Conservation (phyloP, 1,284 basidiomycete genomes). For the Taiwanofungus camphoratus region DNA sequence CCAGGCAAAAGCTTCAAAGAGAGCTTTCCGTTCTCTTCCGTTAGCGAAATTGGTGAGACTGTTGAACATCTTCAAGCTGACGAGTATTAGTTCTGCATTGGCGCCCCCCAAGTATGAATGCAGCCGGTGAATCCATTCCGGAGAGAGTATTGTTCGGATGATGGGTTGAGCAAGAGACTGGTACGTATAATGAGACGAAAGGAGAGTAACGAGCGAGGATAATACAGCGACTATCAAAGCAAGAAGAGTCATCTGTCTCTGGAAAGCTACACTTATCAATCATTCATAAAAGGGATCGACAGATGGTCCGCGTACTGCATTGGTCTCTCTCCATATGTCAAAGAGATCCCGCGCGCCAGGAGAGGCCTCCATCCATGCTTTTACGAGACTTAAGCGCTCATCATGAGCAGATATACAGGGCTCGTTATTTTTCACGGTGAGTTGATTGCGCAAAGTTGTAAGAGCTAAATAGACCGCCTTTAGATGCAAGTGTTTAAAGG, state of each 20-base stretch:
- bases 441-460: conserved; percentile 43
- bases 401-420: conserved; percentile 45
- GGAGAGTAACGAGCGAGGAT: conserved; percentile 48
- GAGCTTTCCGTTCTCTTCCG: conserved; percentile 52
- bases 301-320: conserved; percentile 35
- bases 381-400: conserved; percentile 49
- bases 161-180: conserved; percentile 57
- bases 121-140: conserved; percentile 47
- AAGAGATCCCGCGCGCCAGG: conserved; percentile 59
- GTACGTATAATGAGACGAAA: conserved; percentile 60
- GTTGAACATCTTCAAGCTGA: conserved; percentile 58
- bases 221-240: conserved; percentile 47
- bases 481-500: too few relatives aligned
- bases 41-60: conserved; percentile 56
- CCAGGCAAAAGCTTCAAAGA: conserved; percentile 69
- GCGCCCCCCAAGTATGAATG: conserved; percentile 53
- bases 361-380: conserved; percentile 53
- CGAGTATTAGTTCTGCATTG: conserved; percentile 58
- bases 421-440: conserved; percentile 43
- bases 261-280: background rate
- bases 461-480: too few relatives aligned
- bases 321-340: conserved; percentile 48
- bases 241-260: conserved; percentile 42
- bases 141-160: conserved; percentile 49
- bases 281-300: background rate